Conservation (phyloP, 352 stramenopile species). For the Phytophthora meadii region DNA sequence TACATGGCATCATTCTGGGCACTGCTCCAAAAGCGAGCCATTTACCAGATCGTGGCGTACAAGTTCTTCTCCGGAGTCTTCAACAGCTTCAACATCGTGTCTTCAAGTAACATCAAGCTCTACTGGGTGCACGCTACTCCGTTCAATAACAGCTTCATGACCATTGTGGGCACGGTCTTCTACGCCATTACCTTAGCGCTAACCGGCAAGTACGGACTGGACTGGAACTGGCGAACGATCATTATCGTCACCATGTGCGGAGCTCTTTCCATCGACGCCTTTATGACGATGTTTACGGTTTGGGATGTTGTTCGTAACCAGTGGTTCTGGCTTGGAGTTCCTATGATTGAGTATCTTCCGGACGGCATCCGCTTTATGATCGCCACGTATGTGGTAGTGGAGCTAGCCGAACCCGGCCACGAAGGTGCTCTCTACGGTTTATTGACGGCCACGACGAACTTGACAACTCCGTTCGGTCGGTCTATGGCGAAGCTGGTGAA, state of each 20-base stretch:
- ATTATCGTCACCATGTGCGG: slow-evolving; percentile 42
- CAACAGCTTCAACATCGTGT: slow-evolving; percentile 65
- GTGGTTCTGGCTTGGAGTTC: slow-evolving; percentile 67
- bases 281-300: slow-evolving; percentile 57
- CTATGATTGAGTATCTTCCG: slow-evolving; percentile 54
- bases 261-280: slow-evolving; percentile 43
- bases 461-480: slow-evolving; percentile 48
- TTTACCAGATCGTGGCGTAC: slow-evolving; percentile 67
- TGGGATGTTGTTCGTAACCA: slow-evolving; percentile 60
- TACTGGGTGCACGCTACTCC: slow-evolving; percentile 64
- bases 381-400: slow-evolving; percentile 59
- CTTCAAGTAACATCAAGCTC: slow-evolving; percentile 54
- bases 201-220: slow-evolving; percentile 47
- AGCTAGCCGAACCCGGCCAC: slow-evolving; percentile 51
- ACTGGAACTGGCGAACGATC: slow-evolving; percentile 63
- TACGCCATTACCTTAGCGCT: slow-evolving; percentile 46
- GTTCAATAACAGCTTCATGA: slow-evolving; percentile 61
- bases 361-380: slow-evolving; percentile 65
- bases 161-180: slow-evolving; percentile 49
- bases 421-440: slow-evolving; percentile 62
- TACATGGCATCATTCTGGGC: slow-evolving; percentile 58
- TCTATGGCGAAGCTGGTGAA: slow-evolving; percentile 58
- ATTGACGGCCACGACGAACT: slow-evolving; percentile 55
- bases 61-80: slow-evolving; percentile 70
- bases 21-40: slow-evolving; percentile 52